phyloP scores from a whole-genome alignment of 768 basidiomycete genomes.

The Leccinum disarticulatum region DNA sequence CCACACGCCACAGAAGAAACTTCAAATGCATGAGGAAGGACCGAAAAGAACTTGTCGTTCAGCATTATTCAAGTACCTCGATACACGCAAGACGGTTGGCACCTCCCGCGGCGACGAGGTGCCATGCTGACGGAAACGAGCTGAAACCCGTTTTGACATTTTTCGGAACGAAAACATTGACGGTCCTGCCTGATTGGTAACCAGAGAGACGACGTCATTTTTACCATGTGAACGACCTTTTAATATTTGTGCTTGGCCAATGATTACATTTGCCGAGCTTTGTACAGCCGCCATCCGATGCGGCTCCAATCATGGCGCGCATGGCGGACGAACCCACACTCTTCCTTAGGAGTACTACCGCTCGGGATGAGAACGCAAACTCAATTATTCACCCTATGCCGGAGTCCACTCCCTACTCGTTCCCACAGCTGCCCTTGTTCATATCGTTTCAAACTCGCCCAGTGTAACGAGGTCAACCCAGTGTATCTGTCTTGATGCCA shows the following conservation, averaged over 20 bases:
- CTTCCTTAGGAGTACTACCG: neutral
- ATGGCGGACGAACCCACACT: neutral
- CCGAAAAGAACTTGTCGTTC: neutral
- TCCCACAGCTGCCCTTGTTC: neutral
- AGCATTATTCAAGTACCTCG: neutral
- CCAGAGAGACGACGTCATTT: slow-evolving; percentile 27
- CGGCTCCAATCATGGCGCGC: neutral
- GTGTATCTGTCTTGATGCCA: neutral
- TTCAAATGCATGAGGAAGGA: neutral
- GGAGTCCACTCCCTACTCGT: neutral
- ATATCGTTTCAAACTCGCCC: slow-evolving; percentile 3
- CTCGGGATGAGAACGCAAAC: neutral
- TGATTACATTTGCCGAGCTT: neutral
- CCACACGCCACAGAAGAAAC: slow-evolving; percentile 24
- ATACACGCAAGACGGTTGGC: neutral
- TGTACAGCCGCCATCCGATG: neutral
- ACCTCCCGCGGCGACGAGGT: slow-evolving; percentile 11
- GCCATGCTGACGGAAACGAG: slow-evolving; percentile 11
- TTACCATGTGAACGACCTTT: slow-evolving; percentile 12
- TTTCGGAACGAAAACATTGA: neutral
- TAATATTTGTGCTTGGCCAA: slow-evolving; percentile 7
- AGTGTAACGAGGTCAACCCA: slow-evolving; percentile 21
- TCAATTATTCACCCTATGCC: neutral
- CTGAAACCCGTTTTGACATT: slow-evolving; percentile 7
- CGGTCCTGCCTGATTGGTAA: slow-evolving; percentile 15